Evolutionary conservation across 2,329 filamentous ascomycete species (phyloP).

Genomic region (Beauveria medogensis): DNA sequence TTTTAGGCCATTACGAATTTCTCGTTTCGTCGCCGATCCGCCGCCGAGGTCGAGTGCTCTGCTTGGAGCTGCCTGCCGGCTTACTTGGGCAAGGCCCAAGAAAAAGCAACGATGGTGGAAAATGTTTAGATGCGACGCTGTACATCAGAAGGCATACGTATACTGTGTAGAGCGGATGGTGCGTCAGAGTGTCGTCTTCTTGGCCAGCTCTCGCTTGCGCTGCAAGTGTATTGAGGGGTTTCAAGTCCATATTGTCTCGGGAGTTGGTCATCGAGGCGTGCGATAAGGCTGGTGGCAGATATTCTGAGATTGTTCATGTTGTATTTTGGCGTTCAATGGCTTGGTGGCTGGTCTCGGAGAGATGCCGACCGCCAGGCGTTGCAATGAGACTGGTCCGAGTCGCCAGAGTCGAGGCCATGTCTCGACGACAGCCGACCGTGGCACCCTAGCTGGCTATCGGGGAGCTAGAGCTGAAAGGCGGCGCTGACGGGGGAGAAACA

Average conservation of each 20-base stretch:
- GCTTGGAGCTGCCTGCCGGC: too few species aligned
- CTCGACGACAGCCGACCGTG: conserved; percentile 9
- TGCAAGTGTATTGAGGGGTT: not conserved
- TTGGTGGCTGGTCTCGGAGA: conserved; percentile 5
- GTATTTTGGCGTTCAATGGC: not conserved
- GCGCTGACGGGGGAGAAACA: conserved; percentile 2
- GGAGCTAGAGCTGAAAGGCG: conserved; percentile 1
- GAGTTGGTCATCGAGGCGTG: not conserved
- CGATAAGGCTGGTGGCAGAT: not conserved
- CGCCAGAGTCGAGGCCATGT: conserved; percentile 6
- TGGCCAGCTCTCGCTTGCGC: not conserved
- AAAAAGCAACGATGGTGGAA: too few species aligned
- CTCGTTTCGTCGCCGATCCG: conserved; percentile 4
- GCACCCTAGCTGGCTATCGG: conserved; percentile 10
- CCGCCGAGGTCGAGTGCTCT: not conserved
- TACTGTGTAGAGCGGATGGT: not conserved
- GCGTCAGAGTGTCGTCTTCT: not conserved
- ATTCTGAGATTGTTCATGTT: not conserved
- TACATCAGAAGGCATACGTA: not conserved
- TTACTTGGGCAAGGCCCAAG: too few species aligned
- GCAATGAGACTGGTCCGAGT: not conserved
- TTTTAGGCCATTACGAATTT: not conserved
- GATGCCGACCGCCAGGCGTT: conserved; percentile 1
- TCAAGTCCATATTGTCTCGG: not conserved
- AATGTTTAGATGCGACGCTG: not conserved